Evolutionary conservation across 2,329 filamentous ascomycete genomes (phyloP), one percentile per base, ranked within the genome.

Genomic region (Aspergillus niger): DNA sequence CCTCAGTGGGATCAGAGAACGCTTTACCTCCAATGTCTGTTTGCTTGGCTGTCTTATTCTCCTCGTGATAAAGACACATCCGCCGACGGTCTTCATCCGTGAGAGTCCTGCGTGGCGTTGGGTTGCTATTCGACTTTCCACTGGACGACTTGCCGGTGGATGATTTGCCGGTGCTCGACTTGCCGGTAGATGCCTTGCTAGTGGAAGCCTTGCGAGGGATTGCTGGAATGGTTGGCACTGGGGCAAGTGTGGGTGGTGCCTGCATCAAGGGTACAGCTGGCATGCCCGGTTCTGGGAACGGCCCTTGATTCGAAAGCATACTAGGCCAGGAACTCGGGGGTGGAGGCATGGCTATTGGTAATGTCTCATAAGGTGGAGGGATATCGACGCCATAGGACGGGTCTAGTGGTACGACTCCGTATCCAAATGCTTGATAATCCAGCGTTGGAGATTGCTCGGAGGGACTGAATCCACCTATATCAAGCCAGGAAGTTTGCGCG

Each of bases 11-110:
- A 30, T 41, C n/a, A 39, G 30, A 36, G 54, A 48, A 51, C 48
- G 51, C 74, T 85, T 76, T 81, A 91, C 89, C 85, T 78, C 95
- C 95, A 78, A 99, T 99, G 72, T 98, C 94, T 17, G 92, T 95
- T 80, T 99, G 95, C 79, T 97, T 97, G 49, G 92, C 89, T 52
- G 87, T 89, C 22, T 94, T 95, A 73, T 98, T 89, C 64, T 96
- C 90, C 73, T 95, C 90, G 69, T 94, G 91, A 76, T 94, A 97
- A 72, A 92, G 86, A 76, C 95, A 99, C 93, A 99, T 99, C 48
- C 87, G 86, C 66, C 92, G 86, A 65, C 95, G 90, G 74, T 98
- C 93, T 60, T 91, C 89, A 72, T 97, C 91, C 7, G 92, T 97
- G 68, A 99, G 82, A 1, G 94, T 98, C 77, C 92, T 92, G 68